Conservation (phyloP, 164 flowering plant genomes). For the Saururus chinensis region DNA sequence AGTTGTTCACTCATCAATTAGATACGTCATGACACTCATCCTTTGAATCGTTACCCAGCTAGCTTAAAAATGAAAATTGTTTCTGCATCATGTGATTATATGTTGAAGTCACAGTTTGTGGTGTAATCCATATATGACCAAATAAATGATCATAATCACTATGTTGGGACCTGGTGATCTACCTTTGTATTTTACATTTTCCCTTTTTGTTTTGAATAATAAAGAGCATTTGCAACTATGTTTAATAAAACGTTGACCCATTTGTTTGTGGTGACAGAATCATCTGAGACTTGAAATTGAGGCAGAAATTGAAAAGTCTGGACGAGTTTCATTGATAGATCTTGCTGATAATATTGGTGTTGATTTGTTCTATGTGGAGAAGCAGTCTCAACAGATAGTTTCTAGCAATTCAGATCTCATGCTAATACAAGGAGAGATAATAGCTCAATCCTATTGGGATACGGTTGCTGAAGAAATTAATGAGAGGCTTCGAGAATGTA, state of each 20-base stretch:
- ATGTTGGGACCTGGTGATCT: too few species aligned
- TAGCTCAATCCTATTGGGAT: conserved; percentile 84
- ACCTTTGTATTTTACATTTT: too few species aligned
- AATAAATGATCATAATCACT: too few species aligned
- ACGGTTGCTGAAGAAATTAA: conserved; percentile 77
- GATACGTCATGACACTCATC: too few species aligned
- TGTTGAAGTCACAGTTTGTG: too few species aligned
- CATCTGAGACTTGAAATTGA: conserved; percentile 74
- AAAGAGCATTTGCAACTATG: not conserved
- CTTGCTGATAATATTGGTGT: conserved; percentile 73
- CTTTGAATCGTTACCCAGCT: too few species aligned
- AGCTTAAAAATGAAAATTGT: too few species aligned
- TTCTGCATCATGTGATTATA: too few species aligned
- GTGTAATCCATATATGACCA: too few species aligned
- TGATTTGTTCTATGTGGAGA: conserved; percentile 89
- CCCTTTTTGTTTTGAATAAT: too few species aligned
- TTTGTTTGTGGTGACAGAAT: conserved; percentile 31
- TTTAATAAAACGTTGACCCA: not conserved
- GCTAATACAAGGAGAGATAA: conserved; percentile 88
- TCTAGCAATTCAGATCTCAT: conserved; percentile 42
- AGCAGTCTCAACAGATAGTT: conserved; percentile 58
- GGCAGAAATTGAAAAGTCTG: conserved; percentile 45
- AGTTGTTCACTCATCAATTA: too few species aligned
- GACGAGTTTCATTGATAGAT: conserved; percentile 85
- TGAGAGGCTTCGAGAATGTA: conserved; percentile 88